Evolutionary conservation across 2,329 filamentous ascomycete genomes (phyloP).

Genomic region (Chaetomium strumarium): DNA sequence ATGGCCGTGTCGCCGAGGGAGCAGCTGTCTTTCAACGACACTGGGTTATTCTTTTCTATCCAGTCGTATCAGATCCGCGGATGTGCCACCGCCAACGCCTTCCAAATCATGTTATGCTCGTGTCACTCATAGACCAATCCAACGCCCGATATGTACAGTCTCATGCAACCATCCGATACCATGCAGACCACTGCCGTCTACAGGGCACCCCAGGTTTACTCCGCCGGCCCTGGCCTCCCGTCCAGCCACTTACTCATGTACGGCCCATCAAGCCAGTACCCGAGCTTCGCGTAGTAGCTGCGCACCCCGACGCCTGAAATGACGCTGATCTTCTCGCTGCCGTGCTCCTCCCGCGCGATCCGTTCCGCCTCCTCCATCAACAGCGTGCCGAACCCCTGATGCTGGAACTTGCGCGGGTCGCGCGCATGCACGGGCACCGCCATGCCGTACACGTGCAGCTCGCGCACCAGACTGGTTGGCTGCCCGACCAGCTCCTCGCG

Average conservation of each 20-base stretch:
- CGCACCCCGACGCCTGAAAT: constrained; percentile 97
- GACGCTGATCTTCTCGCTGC: constrained; percentile 88
- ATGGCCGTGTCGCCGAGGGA: too few relatives aligned
- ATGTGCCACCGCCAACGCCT: background rate
- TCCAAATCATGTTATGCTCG: background rate
- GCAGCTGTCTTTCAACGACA: too few relatives aligned
- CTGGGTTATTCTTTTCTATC: background rate
- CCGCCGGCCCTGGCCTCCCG: constrained; percentile 33
- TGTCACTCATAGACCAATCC: background rate
- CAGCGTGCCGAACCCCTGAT: constrained; percentile 92
- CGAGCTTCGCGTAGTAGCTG: constrained; percentile 89
- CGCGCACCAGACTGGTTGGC: constrained; percentile 84
- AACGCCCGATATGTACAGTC: too few relatives aligned
- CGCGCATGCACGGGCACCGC: constrained; percentile 96
- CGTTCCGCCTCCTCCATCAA: constrained; percentile 97
- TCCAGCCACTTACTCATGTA: constrained; percentile 69
- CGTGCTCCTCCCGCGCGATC: constrained; percentile 90
- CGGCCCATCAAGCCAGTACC: constrained; percentile 88
- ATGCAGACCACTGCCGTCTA: background rate
- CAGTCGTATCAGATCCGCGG: background rate
- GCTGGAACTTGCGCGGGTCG: constrained; percentile 95
- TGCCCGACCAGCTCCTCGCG: constrained; percentile 79
- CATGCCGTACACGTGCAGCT: constrained; percentile 93
- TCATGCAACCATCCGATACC: too few relatives aligned
- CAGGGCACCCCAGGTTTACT: constrained; percentile 1